Base-by-base conservation (phyloP, 192 early-diverging fungal genomes). In the Coemansia sp. region DNA sequence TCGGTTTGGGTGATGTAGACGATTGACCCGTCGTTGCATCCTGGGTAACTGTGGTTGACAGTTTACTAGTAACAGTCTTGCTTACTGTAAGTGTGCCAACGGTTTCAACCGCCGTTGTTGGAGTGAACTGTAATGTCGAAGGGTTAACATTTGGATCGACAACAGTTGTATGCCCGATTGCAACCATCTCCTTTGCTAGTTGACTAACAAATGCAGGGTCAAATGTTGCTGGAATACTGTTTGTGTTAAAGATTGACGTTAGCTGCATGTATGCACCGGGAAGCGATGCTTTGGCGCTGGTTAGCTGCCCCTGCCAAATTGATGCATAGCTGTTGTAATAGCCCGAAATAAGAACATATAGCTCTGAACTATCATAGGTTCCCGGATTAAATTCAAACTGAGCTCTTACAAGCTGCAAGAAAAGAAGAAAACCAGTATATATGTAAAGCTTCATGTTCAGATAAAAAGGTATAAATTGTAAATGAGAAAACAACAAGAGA, bases 351-450 rank as follows among this genome's bases (percentile, higher is more conserved):
- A 66, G 13, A 23, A 48, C 52, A 23, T 30, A 66, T 15, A 72
- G 55, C 55, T 62, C 59, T 12, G 55, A 57, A 12, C 59, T 54
- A 13, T 61, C 59, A 43, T 72, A 72, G 5, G 69, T 72, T 3
- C 62, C 60, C 0, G 69, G 69, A 23, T 66, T 61, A 22, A 72
- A 66, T 18, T 52, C 39, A 59, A 62, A 72, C 63, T 66, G 63
- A 4, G 63, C 63, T 33, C 27, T 42, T 18, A 42, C 59, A 25
- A 30, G 1, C 24, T 42, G 54, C 4, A 18, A 19, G 13, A 38
- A 39, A 10, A 47, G 18, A 4, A 47, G n/a, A 37, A 37, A 38
- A 1, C 41, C 17, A 1, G 50, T 57, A 52, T 50, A 17, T 11
- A 38, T 12, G 11, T 47, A 24, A 39, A 42, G 58, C 3, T 27